Evolutionary conservation across 345 rosid species (phyloP).

Genomic region (rapeseed (Brassica napus)): Da-Ae NC_063434.1:10641001-10641500

Average conservation of each 20-base stretch:
- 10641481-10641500: slow-evolving; percentile 70
- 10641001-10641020: slow-evolving; percentile 63
- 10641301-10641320: slow-evolving; percentile 73
- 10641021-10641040: slow-evolving; percentile 63
- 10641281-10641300: slow-evolving; percentile 78
- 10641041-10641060: slow-evolving; percentile 74
- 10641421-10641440: slow-evolving; percentile 63
- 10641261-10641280: slow-evolving; percentile 55
- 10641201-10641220: slow-evolving; percentile 87
- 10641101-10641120: slow-evolving; percentile 74
- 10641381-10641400: slow-evolving; percentile 77
- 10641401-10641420: slow-evolving; percentile 66
- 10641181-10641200: slow-evolving; percentile 91
- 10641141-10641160: slow-evolving; percentile 85
- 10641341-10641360: slow-evolving; percentile 84
- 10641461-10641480: slow-evolving; percentile 66
- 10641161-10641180: slow-evolving; percentile 91
- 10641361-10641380: slow-evolving; percentile 93
- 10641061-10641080: slow-evolving; percentile 81
- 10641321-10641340: slow-evolving; percentile 68
- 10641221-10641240: slow-evolving; percentile 90
- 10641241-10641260: slow-evolving; percentile 76
- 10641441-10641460: slow-evolving; percentile 84
- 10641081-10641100: slow-evolving; percentile 74
- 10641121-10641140: slow-evolving; percentile 87